phyloP scores from a whole-genome alignment of 2,329 filamentous ascomycete genomes.

The Calonectria leucothoes region DNA sequence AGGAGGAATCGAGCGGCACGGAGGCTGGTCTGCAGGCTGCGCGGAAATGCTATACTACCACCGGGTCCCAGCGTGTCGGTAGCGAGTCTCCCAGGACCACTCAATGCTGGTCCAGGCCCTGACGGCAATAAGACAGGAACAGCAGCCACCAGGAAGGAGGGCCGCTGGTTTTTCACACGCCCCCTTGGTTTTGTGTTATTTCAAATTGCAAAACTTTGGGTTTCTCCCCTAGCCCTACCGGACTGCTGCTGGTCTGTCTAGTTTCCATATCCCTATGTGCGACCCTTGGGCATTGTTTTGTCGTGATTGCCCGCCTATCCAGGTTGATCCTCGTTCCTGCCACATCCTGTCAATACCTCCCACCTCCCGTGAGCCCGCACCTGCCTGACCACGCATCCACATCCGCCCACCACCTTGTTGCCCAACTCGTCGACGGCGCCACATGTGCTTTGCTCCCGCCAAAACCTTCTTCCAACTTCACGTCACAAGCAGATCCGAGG shows the following conservation, averaged over 20 bases:
- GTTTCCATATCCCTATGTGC: not conserved
- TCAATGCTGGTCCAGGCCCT: conserved; percentile 32
- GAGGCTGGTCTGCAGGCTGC: conserved; percentile 29
- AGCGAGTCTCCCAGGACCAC: conserved; percentile 34
- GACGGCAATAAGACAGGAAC: conserved; percentile 33
- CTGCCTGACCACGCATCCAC: conserved; percentile 18
- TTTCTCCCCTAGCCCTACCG: conserved; percentile 1
- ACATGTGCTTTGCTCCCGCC: conserved; percentile 30
- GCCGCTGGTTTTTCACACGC: conserved; percentile 11
- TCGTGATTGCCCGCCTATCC: not conserved
- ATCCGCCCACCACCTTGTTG: conserved; percentile 27
- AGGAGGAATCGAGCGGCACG: conserved; percentile 26
- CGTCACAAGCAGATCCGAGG: not conserved
- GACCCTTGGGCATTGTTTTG: not conserved
- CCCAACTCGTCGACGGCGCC: conserved; percentile 35
- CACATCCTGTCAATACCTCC: not conserved
- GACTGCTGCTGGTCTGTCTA: not conserved
- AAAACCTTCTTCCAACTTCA: conserved; percentile 41
- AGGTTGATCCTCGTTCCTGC: conserved; percentile 15
- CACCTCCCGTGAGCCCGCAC: conserved; percentile 1
- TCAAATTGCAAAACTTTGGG: not conserved
- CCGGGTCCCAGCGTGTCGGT: conserved; percentile 38
- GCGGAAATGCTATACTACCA: conserved; percentile 31
- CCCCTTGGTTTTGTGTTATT: not conserved
- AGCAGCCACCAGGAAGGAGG: conserved; percentile 29